Conservation (phyloP, 306 rosid genomes). For the Glycine latifolia region DNA sequence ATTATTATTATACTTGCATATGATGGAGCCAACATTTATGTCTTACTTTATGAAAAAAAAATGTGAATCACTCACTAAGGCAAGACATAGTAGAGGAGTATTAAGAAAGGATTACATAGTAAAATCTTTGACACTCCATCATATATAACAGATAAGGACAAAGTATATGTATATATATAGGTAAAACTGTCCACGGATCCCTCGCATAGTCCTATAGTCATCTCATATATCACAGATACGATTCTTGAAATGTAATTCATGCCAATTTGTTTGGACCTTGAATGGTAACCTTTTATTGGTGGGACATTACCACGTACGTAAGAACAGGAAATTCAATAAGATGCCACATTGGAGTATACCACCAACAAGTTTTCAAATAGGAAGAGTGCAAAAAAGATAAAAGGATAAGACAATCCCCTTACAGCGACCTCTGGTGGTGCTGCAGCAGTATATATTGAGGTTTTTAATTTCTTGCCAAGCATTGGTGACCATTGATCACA, state of each 20-base stretch:
- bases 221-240: conserved; percentile 4
- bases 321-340: conserved; percentile 17
- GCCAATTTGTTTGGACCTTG: conserved; percentile 42
- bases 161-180: not conserved
- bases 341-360: conserved; percentile 5
- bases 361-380: conserved; percentile 4
- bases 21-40: conserved; percentile 32
- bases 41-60: not conserved
- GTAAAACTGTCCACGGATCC: not conserved
- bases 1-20: conserved; percentile 36
- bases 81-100: not conserved
- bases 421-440: not conserved
- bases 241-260: conserved; percentile 34
- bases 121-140: not conserved
- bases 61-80: not conserved
- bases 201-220: not conserved
- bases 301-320: conserved; percentile 17
- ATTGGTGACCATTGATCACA: conserved; percentile 39
- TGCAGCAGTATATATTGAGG: conserved; percentile 14
- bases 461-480: conserved; percentile 36
- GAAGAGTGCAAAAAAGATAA: conserved; percentile 8
- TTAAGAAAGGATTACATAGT: not conserved
- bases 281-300: conserved; percentile 29
- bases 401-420: conserved; percentile 41
- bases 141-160: conserved; percentile 36